phyloP scores from a whole-genome alignment of 192 early-diverging fungal species.

The Umbelopsis isabellina region DNA sequence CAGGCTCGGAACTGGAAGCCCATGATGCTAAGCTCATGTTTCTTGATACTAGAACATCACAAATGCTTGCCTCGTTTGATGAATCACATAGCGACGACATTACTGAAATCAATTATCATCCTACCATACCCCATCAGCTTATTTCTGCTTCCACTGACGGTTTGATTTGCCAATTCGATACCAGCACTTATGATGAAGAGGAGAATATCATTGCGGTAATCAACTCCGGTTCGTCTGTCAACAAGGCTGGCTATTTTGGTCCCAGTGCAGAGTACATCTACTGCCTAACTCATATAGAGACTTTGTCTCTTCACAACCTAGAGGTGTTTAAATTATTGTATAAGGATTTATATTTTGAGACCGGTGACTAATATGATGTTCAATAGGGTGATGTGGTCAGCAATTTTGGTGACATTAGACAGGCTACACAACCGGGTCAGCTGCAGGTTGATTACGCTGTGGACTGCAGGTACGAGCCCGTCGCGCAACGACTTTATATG shows the following conservation, averaged over 20 bases:
- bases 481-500: conserved; percentile 73
- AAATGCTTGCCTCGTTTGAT: conserved; percentile 45
- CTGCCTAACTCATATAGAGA: conserved; percentile 88
- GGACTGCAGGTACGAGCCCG: conserved; percentile 77
- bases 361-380: not conserved
- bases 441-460: conserved; percentile 78
- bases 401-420: conserved; percentile 86
- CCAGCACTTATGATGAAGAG: conserved; percentile 79
- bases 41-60: conserved; percentile 42
- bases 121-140: conserved; percentile 51
- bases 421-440: conserved; percentile 43
- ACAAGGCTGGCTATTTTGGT: conserved; percentile 90
- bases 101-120: conserved; percentile 76
- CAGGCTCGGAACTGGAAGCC: conserved; percentile 51
- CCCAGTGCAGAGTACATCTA: conserved; percentile 88
- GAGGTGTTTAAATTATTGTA: conserved; percentile 38
- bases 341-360: not conserved
- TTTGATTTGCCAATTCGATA: conserved; percentile 76
- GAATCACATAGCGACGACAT: conserved; percentile 79
- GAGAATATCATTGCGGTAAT: conserved; percentile 84
- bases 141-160: conserved; percentile 77
- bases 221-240: conserved; percentile 83
- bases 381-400: conserved; percentile 53
- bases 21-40: conserved; percentile 55
- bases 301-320: conserved; percentile 79